Percentiles rank a stretch among this genome's conserved stretches.
Conservation (phyloP, 2,329 filamentous ascomycete species). For the Dothistroma septosporum region DNA sequence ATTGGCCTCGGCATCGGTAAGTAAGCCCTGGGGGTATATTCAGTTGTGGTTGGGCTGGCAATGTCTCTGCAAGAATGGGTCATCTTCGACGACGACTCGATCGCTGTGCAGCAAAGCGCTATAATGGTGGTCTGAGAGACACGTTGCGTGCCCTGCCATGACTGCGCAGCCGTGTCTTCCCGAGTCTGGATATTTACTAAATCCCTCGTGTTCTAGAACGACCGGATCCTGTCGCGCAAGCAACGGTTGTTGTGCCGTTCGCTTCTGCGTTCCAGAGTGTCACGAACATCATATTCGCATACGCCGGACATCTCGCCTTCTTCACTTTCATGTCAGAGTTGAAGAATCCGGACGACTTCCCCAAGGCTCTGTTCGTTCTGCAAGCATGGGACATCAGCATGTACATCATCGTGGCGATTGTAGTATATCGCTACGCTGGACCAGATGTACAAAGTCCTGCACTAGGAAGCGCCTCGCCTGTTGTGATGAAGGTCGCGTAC, state of each 20-base stretch:
- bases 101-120: too few species aligned
- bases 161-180: too few species aligned
- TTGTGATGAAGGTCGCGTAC: constrained; percentile 61
- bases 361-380: constrained; percentile 59
- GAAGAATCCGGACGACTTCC: constrained; percentile 57
- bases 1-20: constrained; percentile 55
- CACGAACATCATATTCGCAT: constrained; percentile 62
- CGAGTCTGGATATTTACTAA: too few species aligned
- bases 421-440: constrained; percentile 65
- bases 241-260: constrained; percentile 36
- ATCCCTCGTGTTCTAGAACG: constrained; percentile 25
- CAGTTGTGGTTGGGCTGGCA: too few species aligned
- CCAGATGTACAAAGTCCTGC: constrained; percentile 60
- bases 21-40: too few species aligned
- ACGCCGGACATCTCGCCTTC: constrained; percentile 60
- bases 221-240: constrained; percentile 40
- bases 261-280: constrained; percentile 57
- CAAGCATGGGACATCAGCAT: constrained; percentile 58
- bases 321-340: constrained; percentile 64
- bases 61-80: too few species aligned
- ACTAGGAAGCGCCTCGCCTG: constrained; percentile 54
- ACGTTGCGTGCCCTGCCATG: too few species aligned
- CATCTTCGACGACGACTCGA: too few species aligned
- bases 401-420: constrained; percentile 60
- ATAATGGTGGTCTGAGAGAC: too few species aligned